Percentiles rank a stretch among this genome's conserved stretches.
Evolutionary conservation across 352 stramenopile genomes (phyloP).

Genomic region (Plasmopara muralis): DNA sequence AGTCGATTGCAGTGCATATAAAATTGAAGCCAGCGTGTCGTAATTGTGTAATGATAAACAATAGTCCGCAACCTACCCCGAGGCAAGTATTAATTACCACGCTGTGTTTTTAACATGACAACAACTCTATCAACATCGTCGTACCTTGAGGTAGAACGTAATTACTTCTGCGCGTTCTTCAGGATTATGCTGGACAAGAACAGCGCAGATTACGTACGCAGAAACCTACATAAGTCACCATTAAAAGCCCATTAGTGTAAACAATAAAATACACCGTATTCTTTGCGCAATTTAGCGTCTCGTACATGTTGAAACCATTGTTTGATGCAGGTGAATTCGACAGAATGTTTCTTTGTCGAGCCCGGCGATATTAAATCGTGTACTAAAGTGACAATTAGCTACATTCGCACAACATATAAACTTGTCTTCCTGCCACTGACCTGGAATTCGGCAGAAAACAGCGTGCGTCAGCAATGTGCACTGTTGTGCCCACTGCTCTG

Average conservation of each 20-base stretch:
- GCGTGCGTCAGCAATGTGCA: conserved; percentile 77
- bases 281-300: background rate
- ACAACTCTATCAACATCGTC: background rate
- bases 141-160: conserved; percentile 71
- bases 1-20: conserved; percentile 83
- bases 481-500: conserved; percentile 60
- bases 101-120: background rate
- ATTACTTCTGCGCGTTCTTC: conserved; percentile 68
- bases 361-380: conserved; percentile 58
- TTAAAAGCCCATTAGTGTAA: conserved; percentile 1
- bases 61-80: conserved; percentile 51
- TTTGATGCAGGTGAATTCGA: conserved; percentile 57
- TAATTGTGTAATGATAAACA: conserved; percentile 74
- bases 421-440: conserved; percentile 18
- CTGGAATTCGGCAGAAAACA: conserved; percentile 73
- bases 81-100: conserved; percentile 4
- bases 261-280: background rate
- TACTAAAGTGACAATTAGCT: conserved; percentile 31
- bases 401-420: background rate
- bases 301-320: conserved; percentile 84
- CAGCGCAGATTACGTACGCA: conserved; percentile 75
- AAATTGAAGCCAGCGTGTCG: conserved; percentile 74
- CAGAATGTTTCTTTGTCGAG: conserved; percentile 47
- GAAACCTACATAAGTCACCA: conserved; percentile 38
- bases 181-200: conserved; percentile 60